These are phyloP conservation scores for Senna tora DNA, from an alignment of 306 rosid genomes.

Conservation along the genomic window DNA sequence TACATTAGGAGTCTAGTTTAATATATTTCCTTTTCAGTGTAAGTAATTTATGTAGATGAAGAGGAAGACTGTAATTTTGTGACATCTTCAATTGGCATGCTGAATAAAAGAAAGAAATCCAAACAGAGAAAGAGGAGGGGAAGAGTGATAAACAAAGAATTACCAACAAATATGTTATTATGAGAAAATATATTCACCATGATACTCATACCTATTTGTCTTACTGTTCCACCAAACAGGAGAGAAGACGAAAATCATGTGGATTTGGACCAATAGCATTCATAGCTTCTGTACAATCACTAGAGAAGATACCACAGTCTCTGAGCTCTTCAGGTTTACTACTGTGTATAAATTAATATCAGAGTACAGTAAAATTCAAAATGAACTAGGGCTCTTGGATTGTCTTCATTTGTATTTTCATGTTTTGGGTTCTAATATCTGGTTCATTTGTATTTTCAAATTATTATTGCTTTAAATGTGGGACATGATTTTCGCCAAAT, in stretches of 20 bases:
- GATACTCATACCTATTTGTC: constrained; percentile 29
- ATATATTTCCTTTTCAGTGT: too few species aligned
- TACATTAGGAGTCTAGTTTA: too few species aligned
- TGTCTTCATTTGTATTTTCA: constrained; percentile 27
- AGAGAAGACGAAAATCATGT: constrained; percentile 67
- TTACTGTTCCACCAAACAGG: constrained; percentile 49
- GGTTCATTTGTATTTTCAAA: too few species aligned
- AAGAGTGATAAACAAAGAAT: too few species aligned
- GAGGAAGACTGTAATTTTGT: too few species aligned
- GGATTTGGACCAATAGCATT: constrained; percentile 87
- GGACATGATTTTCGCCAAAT: too few species aligned
- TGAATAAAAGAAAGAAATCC: too few species aligned
- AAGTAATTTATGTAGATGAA: too few species aligned
- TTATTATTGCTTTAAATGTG: too few species aligned
- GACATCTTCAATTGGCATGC: too few species aligned
- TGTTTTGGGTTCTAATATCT: constrained; percentile 36
- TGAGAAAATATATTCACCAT: constrained; percentile 14
- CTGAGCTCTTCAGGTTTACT: constrained; percentile 89
- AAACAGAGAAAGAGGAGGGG: too few species aligned
- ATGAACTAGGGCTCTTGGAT: constrained; percentile 7
- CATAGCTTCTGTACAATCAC: constrained; percentile 67
- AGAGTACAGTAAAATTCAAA: constrained; percentile 5
- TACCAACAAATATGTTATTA: too few species aligned
- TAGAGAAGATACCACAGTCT: constrained; percentile 77
- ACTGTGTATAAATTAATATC: constrained; percentile 22